Evolutionary conservation across 768 basidiomycete genomes (phyloP), one percentile per base, ranked within the genome.

Genomic region (Lentinula sp.): DNA sequence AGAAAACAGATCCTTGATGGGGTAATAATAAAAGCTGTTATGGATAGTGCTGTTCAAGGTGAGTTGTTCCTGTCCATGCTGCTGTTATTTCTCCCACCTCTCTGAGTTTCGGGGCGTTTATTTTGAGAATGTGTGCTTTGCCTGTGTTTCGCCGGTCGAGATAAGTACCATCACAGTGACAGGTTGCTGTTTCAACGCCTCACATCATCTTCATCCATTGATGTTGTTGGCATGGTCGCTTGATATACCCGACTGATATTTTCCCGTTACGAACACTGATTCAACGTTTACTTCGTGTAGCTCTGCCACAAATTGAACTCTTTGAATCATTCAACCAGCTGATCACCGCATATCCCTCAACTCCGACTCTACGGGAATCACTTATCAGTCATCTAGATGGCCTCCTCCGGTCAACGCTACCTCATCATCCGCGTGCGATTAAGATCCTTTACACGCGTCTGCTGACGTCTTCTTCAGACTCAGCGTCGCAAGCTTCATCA

Each of bases 21-120:
- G 28, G 90, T 82, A 3, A 91, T 93, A 66, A 89, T 91, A 42
- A 85, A 83, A 69, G 80, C 85, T 48, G 91, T 91, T n/a, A 83
- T 94, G 53, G 75, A 78, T 18, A 88, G 81, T 64, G 93, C 93
- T 34, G 82, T 79, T 10, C 78, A 88, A 83, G 89, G 93, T 87
- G 70, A 21, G 73, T 59, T 59, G 57, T 59, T 37, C 48, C 48
- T 59, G 37, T 48, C 32, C 57, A 59, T 59, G 46, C 57, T 59
- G 57, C 16, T 9, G 23, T n/a, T 34, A 45, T 32, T 32, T 42
- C 23, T 51, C 34, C 50, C 28, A 51, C 50, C 23, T 21, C 34
- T 51, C 23, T 51, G 50, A 28, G 50, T 23, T 16, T 51, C 31
- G 50, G 50, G 34, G 42, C 48, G 56, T 43, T 45, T 46, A 23